These are phyloP conservation scores for Venturiaceae sp. DNA, from an alignment of 2,329 filamentous ascomycete species.

Conservation along the genomic window DNA sequence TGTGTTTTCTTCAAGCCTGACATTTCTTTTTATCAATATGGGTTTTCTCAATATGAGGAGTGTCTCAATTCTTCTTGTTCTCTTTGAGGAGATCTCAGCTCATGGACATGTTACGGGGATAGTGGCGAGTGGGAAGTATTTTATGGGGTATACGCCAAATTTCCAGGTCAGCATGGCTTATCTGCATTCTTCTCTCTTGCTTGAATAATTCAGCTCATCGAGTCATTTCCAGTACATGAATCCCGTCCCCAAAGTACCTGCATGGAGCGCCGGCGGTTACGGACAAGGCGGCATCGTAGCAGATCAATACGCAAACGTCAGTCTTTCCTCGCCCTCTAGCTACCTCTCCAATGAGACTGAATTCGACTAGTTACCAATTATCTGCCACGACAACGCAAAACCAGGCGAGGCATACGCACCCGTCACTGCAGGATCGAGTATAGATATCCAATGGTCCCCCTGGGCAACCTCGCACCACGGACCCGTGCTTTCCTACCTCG, in stretches of 20 bases:
- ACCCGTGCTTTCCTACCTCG: slow-evolving; percentile 55
- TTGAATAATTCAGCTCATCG: background rate
- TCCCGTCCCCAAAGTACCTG: background rate
- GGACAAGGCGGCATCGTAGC: slow-evolving; percentile 31
- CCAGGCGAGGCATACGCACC: slow-evolving; percentile 41
- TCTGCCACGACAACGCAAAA: slow-evolving; percentile 50
- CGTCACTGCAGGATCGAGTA: slow-evolving; percentile 47
- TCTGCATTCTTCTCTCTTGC: slow-evolving; percentile 22
- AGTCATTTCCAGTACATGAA: slow-evolving; percentile 6
- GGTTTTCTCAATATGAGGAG: too few species aligned
- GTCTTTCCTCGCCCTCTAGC: too few species aligned
- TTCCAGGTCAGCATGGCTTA: too few species aligned
- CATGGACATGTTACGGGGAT: slow-evolving; percentile 37
- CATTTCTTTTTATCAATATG: too few species aligned
- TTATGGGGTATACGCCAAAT: slow-evolving; percentile 32
- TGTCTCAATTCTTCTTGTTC: too few species aligned
- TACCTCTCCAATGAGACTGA: slow-evolving; percentile 36
- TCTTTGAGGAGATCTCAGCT: slow-evolving; percentile 29
- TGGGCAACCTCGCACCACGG: slow-evolving; percentile 55
- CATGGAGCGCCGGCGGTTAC: slow-evolving; percentile 11
- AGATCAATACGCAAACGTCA: slow-evolving; percentile 15
- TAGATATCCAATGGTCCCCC: slow-evolving; percentile 52
- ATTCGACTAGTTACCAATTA: slow-evolving; percentile 38
- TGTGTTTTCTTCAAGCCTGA: too few species aligned
- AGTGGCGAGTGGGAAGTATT: slow-evolving; percentile 37